Evolutionary conservation across 352 stramenopile genomes (phyloP).

Genomic region (Phytopythium mirpurense): DNA sequence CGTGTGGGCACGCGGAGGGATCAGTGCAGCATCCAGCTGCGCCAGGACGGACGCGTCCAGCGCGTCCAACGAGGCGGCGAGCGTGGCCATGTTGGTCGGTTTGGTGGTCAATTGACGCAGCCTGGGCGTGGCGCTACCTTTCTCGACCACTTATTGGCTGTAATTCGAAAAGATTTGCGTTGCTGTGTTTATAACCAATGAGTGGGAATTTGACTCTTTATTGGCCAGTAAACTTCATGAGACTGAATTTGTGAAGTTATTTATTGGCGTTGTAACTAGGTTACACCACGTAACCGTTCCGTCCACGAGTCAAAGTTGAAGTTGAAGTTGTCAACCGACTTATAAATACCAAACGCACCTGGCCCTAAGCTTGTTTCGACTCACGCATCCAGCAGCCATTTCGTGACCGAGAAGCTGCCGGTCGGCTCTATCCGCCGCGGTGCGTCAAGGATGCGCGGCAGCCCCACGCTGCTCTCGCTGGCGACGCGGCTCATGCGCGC

Average conservation of each 20-base stretch:
- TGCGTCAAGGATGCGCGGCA: slow-evolving; percentile 30
- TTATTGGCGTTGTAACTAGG: neutral
- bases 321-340: too few species aligned
- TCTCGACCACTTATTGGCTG: too few species aligned
- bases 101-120: neutral
- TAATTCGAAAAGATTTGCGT: too few species aligned
- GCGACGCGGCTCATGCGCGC: slow-evolving; percentile 12
- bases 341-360: too few species aligned
- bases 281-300: too few species aligned
- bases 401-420: slow-evolving; percentile 33
- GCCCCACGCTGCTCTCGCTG: slow-evolving; percentile 26
- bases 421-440: slow-evolving; percentile 29
- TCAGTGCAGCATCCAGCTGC: slow-evolving; percentile 7
- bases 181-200: too few species aligned
- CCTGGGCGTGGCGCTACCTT: too few species aligned
- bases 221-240: too few species aligned
- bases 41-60: slow-evolving; percentile 12
- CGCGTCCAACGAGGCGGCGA: slow-evolving; percentile 3
- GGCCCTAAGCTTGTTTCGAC: slow-evolving; percentile 6
- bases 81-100: neutral
- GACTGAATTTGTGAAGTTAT: too few species aligned
- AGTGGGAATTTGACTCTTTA: too few species aligned
- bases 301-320: neutral
- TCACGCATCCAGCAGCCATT: slow-evolving; percentile 23
- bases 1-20: neutral